Conservation (phyloP, 805 yeast genomes). For the Danielia oregonensis region DNA sequence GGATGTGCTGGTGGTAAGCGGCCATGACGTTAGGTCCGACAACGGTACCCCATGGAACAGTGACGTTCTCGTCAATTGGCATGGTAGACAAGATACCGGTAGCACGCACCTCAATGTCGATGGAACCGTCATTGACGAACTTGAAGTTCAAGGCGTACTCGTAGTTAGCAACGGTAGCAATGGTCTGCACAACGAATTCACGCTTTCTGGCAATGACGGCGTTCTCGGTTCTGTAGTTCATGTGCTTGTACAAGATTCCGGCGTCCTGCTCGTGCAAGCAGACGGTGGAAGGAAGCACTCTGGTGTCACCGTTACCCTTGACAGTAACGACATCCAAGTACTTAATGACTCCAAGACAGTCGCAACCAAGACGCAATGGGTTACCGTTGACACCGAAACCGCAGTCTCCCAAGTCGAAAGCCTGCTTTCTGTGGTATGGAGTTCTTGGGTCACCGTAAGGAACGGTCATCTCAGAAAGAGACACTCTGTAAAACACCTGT, state of each 20-base stretch:
- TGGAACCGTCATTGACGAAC: conserved; percentile 74
- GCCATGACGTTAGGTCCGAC: conserved; percentile 82
- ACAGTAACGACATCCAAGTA: conserved; percentile 62
- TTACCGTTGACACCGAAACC: conserved; percentile 77
- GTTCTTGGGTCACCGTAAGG: conserved; percentile 85
- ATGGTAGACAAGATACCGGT: conserved; percentile 84
- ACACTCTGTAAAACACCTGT: conserved; percentile 66
- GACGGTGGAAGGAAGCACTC: conserved; percentile 61
- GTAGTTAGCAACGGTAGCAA: conserved; percentile 82
- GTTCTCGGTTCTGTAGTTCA: conserved; percentile 68
- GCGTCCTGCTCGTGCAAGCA: conserved; percentile 81
- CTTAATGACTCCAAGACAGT: conserved; percentile 76
- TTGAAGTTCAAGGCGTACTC: conserved; percentile 72
- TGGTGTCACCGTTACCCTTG: conserved; percentile 58
- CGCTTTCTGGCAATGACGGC: conserved; percentile 77
- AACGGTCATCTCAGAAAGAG: conserved; percentile 81
- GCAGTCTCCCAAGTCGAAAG: conserved; percentile 81
- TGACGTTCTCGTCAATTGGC: conserved; percentile 69
- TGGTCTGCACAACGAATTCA: conserved; percentile 74
- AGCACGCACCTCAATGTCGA: conserved; percentile 76
- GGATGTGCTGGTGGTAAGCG: conserved; percentile 78
- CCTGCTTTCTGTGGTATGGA: conserved; percentile 83
- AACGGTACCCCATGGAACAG: conserved; percentile 69
- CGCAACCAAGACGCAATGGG: conserved; percentile 69
- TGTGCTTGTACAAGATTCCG: conserved; percentile 74